Conservation (phyloP, 148 eudicot genomes). For the Nyssa sinensis region DNA sequence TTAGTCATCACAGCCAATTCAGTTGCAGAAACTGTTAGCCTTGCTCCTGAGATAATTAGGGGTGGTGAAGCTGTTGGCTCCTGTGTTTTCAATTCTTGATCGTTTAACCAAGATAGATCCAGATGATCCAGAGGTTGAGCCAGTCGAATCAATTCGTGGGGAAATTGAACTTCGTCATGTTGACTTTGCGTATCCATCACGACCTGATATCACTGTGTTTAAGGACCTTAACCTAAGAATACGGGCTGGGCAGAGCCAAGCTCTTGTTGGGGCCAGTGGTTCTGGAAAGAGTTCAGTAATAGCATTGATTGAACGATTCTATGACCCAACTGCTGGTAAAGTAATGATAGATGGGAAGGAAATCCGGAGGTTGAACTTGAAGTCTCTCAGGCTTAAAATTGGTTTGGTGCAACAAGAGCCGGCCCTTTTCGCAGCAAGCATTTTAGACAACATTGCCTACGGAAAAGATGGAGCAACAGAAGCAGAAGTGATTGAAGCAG, state of each 20-base stretch:
- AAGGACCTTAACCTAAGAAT: constrained; percentile 84
- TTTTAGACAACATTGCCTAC: constrained; percentile 85
- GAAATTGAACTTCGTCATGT: constrained; percentile 95
- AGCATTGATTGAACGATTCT: constrained; percentile 83
- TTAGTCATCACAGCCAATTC: constrained; percentile 95
- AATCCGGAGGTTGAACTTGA: constrained; percentile 65
- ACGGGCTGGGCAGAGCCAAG: constrained; percentile 96
- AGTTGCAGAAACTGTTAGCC: constrained; percentile 96
- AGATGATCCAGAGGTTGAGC: constrained; percentile 82
- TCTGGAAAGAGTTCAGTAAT: constrained; percentile 95
- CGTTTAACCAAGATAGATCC: constrained; percentile 82
- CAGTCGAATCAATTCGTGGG: constrained; percentile 71
- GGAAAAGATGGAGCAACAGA: constrained; percentile 95
- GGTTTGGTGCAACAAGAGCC: constrained; percentile 97
- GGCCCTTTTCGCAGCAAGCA: constrained; percentile 84
- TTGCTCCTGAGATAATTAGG: constrained; percentile 92
- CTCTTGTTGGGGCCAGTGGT: constrained; percentile 96
- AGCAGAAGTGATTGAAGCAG: constrained; percentile 88
- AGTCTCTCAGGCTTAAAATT: constrained; percentile 71
- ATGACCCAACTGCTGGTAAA: constrained; percentile 77
- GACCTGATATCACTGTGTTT: constrained; percentile 80
- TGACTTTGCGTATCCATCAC: constrained; percentile 86
- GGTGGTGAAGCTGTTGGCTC: constrained; percentile 99
- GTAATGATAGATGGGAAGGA: constrained; percentile 98
- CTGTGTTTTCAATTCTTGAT: constrained; percentile 82